Percentiles rank a stretch among this genome's conserved stretches.
Evolutionary conservation across 352 stramenopile genomes (phyloP).

Genomic region (Globisporangium viniferum): DNA sequence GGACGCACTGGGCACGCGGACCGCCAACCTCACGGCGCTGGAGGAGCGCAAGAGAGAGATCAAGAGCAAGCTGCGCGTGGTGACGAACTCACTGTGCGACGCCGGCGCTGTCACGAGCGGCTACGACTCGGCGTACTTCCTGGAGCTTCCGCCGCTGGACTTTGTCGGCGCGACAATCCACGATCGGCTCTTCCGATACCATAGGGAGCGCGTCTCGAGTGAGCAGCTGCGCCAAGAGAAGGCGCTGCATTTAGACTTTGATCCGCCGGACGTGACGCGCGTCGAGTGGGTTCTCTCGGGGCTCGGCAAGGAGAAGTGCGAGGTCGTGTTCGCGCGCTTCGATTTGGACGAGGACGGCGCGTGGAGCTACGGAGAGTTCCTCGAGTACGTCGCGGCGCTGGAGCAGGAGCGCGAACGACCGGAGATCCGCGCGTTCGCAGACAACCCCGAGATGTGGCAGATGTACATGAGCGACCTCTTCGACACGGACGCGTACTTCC

Average conservation of each 20-base stretch:
- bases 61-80: constrained; percentile 30
- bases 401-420: constrained; percentile 16
- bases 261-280: constrained; percentile 30
- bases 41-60: constrained; percentile 37
- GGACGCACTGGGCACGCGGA: neutral
- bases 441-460: constrained; percentile 45
- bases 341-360: constrained; percentile 47
- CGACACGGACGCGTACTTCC: constrained; percentile 30
- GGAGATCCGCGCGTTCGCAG: constrained; percentile 33
- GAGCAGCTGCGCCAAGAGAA: constrained; percentile 17
- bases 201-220: constrained; percentile 17
- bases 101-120: constrained; percentile 45
- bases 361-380: constrained; percentile 60
- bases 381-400: constrained; percentile 52
- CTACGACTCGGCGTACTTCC: constrained; percentile 51
- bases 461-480: constrained; percentile 68
- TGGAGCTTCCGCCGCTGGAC: constrained; percentile 31
- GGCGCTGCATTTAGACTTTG: constrained; percentile 41
- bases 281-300: constrained; percentile 38
- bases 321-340: constrained; percentile 46
- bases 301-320: constrained; percentile 49
- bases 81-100: constrained; percentile 42
- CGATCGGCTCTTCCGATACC: constrained; percentile 31
- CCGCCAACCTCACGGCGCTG: constrained; percentile 30
- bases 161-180: constrained; percentile 17